phyloP scores from a whole-genome alignment of 2,329 filamentous ascomycete species.

The Alternaria sp. region DNA sequence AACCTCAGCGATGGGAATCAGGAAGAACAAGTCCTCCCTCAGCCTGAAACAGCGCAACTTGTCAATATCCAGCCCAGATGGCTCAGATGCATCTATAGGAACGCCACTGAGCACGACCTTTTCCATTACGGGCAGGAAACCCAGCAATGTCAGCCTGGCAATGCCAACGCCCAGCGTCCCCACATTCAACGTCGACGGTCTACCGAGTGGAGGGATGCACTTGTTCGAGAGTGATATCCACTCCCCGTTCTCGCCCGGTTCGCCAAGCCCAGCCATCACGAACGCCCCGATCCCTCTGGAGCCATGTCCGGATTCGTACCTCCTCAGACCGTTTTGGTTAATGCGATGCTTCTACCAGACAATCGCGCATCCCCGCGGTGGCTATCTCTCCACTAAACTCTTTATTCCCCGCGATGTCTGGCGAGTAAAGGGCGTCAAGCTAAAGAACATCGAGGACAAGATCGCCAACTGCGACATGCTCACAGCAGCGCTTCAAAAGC shows the following conservation, averaged over 20 bases:
- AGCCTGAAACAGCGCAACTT: conserved; percentile 77
- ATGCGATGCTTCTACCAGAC: conserved; percentile 96
- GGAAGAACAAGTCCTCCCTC: conserved; percentile 60
- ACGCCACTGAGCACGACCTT: conserved; percentile 77
- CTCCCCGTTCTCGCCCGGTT: conserved; percentile 66
- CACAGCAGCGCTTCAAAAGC: conserved; percentile 84
- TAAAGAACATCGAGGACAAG: conserved; percentile 92
- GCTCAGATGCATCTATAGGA: conserved; percentile 70
- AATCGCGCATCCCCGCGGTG: conserved; percentile 86
- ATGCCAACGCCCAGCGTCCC: conserved; percentile 71
- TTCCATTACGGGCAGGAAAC: conserved; percentile 54
- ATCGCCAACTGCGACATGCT: conserved; percentile 88
- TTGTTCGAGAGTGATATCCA: conserved; percentile 87
- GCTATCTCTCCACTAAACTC: conserved; percentile 87
- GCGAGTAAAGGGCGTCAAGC: conserved; percentile 90
- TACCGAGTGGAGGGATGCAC: conserved; percentile 72
- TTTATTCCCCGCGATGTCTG: conserved; percentile 94
- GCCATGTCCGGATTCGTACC: conserved; percentile 85
- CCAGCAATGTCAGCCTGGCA: conserved; percentile 66
- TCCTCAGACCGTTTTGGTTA: conserved; percentile 96
- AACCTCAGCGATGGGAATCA: conserved; percentile 42
- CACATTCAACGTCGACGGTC: conserved; percentile 64
- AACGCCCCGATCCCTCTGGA: conserved; percentile 82
- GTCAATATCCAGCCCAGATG: conserved; percentile 66
- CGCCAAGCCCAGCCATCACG: conserved; percentile 65